Evolutionary conservation across 2,329 filamentous ascomycete genomes (phyloP), one percentile per base, ranked within the genome.

Genomic region (Colletotrichum chlorophyti): DNA sequence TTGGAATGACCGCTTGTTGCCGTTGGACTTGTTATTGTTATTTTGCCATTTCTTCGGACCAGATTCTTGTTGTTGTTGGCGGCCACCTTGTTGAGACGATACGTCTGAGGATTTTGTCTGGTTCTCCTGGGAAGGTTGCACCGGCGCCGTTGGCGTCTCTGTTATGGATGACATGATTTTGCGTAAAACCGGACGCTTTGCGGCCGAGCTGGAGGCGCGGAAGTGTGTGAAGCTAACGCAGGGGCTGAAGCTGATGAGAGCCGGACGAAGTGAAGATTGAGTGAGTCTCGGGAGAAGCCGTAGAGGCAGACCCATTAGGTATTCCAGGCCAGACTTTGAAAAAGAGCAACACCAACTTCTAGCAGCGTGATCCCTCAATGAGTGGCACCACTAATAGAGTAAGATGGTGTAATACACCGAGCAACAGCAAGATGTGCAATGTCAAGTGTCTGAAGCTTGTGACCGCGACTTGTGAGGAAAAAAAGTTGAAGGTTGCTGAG

Each of bases 1-100:
- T 63, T 61, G 61, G 42, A 61, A 58, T 15, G 52, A 58, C n/a
- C 63, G 43, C 43, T 65, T 55, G 26, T 65, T 55, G 23, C 58
- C 64, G 17, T 55, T 63, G 31, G 43, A 45, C 17, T 47, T 61
- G 32, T 32, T 43, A 5, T 42, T 35, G 23, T 47, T 46, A 31
- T 27, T 60, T 21, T 60, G 57, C 57, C 45, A 48, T 43, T 49
- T 45, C 35, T 40, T 49, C 24, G 23, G 34, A 15, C 23, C 46
- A 23, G 24, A 29, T 24, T 12, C 35, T n/a, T 21, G 35, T 12
- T 17, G 24, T 34, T 49, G 41, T 15, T 59, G 45, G 19, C 50
- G 53, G n/a, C 54, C 31, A 24, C 59, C 37, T 34, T 63, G 62
- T 17, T 49, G 32, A 27, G 32, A n/a, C 24, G 32, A 21, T 11